Base-by-base conservation (phyloP, 2,329 filamentous ascomycete genomes). In the Chaetomiaceae sp. region DNA sequence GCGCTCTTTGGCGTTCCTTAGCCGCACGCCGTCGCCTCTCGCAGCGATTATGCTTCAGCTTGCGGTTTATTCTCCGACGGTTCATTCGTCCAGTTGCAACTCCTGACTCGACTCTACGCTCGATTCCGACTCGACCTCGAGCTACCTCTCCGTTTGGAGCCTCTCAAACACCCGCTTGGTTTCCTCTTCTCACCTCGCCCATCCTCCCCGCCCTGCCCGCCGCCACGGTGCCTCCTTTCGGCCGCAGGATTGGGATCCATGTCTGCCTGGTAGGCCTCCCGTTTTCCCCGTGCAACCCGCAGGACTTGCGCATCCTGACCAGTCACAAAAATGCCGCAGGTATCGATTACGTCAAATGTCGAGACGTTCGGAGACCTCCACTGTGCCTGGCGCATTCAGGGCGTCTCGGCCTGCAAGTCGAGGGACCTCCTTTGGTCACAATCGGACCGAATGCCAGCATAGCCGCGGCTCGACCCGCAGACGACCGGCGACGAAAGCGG, bases 401-500 rank as follows among this genome's bases (percentile, higher is more conserved):
- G 48, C 43, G 43, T 52, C 44, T 38, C 29, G n/a, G 42, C 34
- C 44, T 52, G 9, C 25, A 42, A 23, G 36, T 52, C 38, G 49
- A 38, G 45, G 44, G 50, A 46, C 49, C 45, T 31, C 44, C 43
- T 34, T 49, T 46, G 34, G 52, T 22, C 37, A 51, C 39, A 56
- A 36, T 56, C 48, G 54, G 54, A 56, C 49, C 48, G 54, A 53
- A 53, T 56, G 37, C 45, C 25, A 53, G 39, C 49, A 25, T 25
- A 22, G 48, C 48, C 48, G 44, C 48, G 25, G 47, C 31, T 37
- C 48, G 48, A 31, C 48, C 47, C 51, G 29, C 33, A 48, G 48
- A 23, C 22, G 34, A 29, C 37, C 27, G 39, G 48, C 50, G 38
- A 38, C 39, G 31, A 49, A 49, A 49, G 46, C 45, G 45, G 45